These are phyloP conservation scores for Circinella umbellata DNA, from an alignment of 371 early-diverging fungal genomes.

Conservation along the genomic window DNA sequence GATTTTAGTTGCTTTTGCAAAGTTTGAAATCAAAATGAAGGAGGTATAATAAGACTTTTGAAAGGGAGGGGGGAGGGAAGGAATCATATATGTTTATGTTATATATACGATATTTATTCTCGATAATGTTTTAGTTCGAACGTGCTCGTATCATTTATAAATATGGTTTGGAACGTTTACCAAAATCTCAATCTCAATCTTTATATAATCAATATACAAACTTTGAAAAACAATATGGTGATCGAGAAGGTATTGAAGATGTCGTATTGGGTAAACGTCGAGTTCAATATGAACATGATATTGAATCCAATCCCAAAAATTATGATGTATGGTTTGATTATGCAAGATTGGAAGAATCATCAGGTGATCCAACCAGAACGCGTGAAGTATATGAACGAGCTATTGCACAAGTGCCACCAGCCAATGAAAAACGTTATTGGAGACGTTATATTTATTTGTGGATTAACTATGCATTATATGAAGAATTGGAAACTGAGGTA, in stretches of 20 bases:
- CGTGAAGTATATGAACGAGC: conserved; percentile 97
- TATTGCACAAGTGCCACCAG: conserved; percentile 87
- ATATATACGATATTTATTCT: too few species aligned
- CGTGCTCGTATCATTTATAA: conserved; percentile 95
- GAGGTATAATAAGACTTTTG: conserved; percentile 58
- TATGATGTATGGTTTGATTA: conserved; percentile 98
- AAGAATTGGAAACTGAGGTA: conserved; percentile 85
- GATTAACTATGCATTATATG: conserved; percentile 96
- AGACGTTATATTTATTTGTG: conserved; percentile 97
- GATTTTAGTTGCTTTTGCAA: conserved; percentile 92
- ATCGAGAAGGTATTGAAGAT: conserved; percentile 84
- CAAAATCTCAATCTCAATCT: conserved; percentile 82
- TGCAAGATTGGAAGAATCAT: conserved; percentile 83
- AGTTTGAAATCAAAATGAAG: conserved; percentile 88
- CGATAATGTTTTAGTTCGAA: conserved; percentile 58
- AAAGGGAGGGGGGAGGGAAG: too few species aligned
- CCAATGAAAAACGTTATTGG: conserved; percentile 93
- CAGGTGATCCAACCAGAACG: conserved; percentile 74
- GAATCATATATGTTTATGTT: too few species aligned
- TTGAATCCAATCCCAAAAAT: conserved; percentile 81
- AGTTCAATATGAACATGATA: conserved; percentile 87
- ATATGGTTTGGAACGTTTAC: conserved; percentile 88
- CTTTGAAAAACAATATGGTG: conserved; percentile 97
- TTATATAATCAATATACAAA: conserved; percentile 91
- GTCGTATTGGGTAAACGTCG: conserved; percentile 89